Conservation (phyloP, 305 asterid genomes). For the Fraxinus ornus region DNA sequence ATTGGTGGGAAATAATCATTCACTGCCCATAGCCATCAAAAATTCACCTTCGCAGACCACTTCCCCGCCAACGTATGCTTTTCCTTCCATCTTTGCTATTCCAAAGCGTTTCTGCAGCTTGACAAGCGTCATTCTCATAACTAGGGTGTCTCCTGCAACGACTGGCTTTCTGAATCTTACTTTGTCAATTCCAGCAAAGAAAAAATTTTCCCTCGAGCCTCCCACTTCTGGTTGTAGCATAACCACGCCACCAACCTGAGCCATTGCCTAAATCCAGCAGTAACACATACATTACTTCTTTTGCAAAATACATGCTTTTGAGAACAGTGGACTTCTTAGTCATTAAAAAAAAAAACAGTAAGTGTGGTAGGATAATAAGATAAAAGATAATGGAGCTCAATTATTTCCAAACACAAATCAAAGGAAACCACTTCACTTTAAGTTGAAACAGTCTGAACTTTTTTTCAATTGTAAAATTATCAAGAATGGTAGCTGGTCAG, state of each 20-base stretch:
- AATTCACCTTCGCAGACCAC: slow-evolving; percentile 83
- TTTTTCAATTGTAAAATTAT: not conserved
- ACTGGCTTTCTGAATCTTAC: slow-evolving; percentile 89
- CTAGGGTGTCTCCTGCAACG: slow-evolving; percentile 85
- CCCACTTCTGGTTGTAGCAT: slow-evolving; percentile 94
- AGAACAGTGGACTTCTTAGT: slow-evolving; percentile 1
- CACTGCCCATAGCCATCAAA: slow-evolving; percentile 65
- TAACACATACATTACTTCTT: slow-evolving; percentile 10
- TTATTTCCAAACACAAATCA: not conserved
- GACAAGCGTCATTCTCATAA: slow-evolving; percentile 84
- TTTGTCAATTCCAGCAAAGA: slow-evolving; percentile 92
- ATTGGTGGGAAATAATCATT: slow-evolving; percentile 9
- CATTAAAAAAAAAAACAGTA: not conserved
- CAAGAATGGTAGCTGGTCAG: not conserved
- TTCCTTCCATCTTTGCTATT: slow-evolving; percentile 83
- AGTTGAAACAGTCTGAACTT: not conserved
- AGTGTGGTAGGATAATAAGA: not conserved
- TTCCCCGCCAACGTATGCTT: slow-evolving; percentile 66
- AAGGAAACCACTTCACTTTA: not conserved
- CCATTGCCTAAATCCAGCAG: slow-evolving; percentile 70
- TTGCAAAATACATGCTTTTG: not conserved
- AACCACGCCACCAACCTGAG: slow-evolving; percentile 92
- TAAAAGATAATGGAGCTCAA: not conserved
- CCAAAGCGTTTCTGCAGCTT: slow-evolving; percentile 83
- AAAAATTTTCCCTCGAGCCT: slow-evolving; percentile 67